These are phyloP conservation scores for Cynanchum wilfordii DNA, from an alignment of 257 asterid genomes.

Conservation along the genomic window DNA sequence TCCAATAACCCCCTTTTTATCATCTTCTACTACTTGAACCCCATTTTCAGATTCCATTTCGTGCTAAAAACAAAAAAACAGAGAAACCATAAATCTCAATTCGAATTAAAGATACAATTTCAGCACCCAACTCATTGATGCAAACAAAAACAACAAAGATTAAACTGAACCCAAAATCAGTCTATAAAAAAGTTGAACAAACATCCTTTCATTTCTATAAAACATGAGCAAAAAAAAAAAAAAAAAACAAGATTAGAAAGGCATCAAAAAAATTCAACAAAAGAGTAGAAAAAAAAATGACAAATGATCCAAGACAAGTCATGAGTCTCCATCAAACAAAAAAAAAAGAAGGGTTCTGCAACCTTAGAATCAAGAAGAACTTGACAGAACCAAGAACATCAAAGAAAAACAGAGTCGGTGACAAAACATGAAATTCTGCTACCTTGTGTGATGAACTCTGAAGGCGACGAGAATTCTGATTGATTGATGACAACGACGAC, in stretches of 20 bases:
- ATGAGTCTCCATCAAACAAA: background rate
- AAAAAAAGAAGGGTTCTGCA: background rate
- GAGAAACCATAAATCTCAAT: background rate
- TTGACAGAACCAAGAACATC: background rate
- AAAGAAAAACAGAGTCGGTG: background rate
- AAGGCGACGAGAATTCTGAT: background rate
- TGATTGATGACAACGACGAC: background rate
- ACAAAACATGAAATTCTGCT: background rate
- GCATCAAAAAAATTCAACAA: background rate
- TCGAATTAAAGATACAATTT: background rate
- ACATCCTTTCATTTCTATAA: background rate
- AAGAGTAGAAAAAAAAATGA: background rate
- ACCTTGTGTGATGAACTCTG: conserved; percentile 6
- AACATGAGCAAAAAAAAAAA: background rate
- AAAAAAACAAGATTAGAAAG: conserved; percentile 1
- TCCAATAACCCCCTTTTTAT: conserved; percentile 24
- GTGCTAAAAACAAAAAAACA: background rate
- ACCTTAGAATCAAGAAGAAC: conserved; percentile 12
- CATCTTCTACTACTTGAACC: conserved; percentile 45
- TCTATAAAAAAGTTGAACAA: background rate
- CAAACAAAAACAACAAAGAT: background rate
- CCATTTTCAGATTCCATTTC: conserved; percentile 58
- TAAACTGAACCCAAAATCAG: background rate
- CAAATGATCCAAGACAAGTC: conserved; percentile 26
- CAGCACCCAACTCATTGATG: background rate